Percentiles rank a stretch among this genome's conserved stretches.
Conservation (phyloP, 805 yeast species). For the Sporopachydermia lactativora region DNA sequence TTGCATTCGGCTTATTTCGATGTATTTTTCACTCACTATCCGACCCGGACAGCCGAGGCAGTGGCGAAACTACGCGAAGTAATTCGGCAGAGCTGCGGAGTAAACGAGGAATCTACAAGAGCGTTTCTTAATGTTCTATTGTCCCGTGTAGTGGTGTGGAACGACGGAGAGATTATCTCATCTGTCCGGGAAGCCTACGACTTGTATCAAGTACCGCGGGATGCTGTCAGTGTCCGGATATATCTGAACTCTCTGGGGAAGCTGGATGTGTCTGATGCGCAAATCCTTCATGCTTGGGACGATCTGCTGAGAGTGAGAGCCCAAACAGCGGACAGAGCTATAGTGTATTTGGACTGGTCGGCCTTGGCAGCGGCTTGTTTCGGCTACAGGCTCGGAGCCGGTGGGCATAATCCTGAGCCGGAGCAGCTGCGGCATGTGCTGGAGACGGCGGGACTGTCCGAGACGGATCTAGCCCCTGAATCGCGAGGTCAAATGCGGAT, state of each 20-base stretch:
- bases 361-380: not conserved
- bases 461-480: too few relatives aligned
- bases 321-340: conserved; percentile 4
- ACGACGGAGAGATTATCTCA: conserved; percentile 47
- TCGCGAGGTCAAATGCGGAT: not conserved
- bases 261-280: conserved; percentile 36
- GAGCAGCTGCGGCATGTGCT: not conserved
- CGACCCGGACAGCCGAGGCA: conserved; percentile 36
- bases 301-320: conserved; percentile 23
- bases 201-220: conserved; percentile 39
- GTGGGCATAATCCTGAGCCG: not conserved
- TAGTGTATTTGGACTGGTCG: not conserved
- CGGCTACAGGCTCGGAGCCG: not conserved
- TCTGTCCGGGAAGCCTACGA: conserved; percentile 48
- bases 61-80: conserved; percentile 41
- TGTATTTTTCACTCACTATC: conserved; percentile 48
- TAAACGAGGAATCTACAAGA: conserved; percentile 55
- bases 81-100: conserved; percentile 38
- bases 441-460: not conserved
- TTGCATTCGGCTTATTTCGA: conserved; percentile 56
- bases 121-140: conserved; percentile 66
- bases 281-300: conserved; percentile 45
- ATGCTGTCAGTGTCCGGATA: conserved; percentile 62
- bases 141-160: conserved; percentile 55
- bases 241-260: conserved; percentile 59